Percentiles rank a stretch among this genome's conserved stretches.
phyloP scores from a whole-genome alignment of 2,329 filamentous ascomycete genomes.

The Talaromyces funiculosus region DNA sequence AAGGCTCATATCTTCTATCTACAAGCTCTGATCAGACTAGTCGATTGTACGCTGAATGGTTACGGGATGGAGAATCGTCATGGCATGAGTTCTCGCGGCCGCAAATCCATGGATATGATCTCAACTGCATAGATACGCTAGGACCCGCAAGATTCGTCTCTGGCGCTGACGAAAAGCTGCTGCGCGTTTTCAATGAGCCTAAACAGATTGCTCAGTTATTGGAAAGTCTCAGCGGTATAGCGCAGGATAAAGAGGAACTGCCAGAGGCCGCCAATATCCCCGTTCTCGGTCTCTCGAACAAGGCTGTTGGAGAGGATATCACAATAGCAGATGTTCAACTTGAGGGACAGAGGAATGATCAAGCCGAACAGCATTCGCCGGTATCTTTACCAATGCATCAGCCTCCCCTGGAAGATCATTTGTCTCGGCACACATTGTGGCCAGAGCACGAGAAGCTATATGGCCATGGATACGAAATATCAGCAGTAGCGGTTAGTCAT shows the following conservation, averaged over 20 bases:
- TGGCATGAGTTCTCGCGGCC: conserved; percentile 97
- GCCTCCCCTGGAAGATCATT: conserved; percentile 82
- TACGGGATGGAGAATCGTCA: conserved; percentile 46
- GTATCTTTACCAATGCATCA: conserved; percentile 55
- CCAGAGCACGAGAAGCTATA: conserved; percentile 95
- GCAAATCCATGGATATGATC: conserved; percentile 95
- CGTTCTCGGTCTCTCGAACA: conserved; percentile 91
- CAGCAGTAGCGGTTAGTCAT: conserved; percentile 71
- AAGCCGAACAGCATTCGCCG: conserved; percentile 19
- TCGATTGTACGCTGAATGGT: conserved; percentile 77
- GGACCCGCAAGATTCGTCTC: conserved; percentile 75
- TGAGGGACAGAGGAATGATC: conserved; percentile 12
- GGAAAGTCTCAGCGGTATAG: conserved; percentile 59
- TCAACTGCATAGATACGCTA: conserved; percentile 85
- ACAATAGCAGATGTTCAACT: conserved; percentile 30
- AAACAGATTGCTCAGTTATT: conserved; percentile 74
- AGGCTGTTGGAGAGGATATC: conserved; percentile 60
- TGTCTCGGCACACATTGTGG: conserved; percentile 88
- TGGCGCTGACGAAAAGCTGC: conserved; percentile 94
- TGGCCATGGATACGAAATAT: conserved; percentile 96
- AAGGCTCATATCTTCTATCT: conserved; percentile 78
- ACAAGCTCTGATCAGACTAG: conserved; percentile 92
- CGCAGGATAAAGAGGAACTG: conserved; percentile 43
- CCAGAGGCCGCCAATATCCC: conserved; percentile 92
- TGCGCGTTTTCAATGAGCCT: conserved; percentile 89